These are phyloP conservation scores for Leishmania guyanensis DNA, from an alignment of 208 protist species.

Conservation along the genomic window DNA sequence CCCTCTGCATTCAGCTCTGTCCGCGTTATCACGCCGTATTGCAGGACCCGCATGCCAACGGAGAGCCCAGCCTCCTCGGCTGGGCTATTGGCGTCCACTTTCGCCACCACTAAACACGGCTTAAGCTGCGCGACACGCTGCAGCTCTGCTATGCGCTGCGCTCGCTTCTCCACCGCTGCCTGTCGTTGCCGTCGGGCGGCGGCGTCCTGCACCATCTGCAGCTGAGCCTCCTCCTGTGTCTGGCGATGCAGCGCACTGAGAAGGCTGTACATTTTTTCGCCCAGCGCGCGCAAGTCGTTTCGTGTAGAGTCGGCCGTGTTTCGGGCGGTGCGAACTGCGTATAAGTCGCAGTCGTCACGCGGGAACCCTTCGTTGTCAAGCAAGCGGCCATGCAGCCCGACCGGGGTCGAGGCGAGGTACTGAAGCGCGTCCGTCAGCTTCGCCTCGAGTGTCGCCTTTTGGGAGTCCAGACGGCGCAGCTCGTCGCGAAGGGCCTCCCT, in stretches of 20 bases:
- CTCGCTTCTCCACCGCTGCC: conserved; percentile 32
- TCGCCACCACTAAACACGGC: conserved; percentile 52
- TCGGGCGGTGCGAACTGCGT: conserved; percentile 72
- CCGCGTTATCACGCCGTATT: conserved; percentile 64
- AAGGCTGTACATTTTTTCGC: conserved; percentile 57
- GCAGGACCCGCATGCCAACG: conserved; percentile 47
- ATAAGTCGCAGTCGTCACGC: conserved; percentile 83
- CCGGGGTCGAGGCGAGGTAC: conserved; percentile 68
- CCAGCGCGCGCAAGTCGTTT: conserved; percentile 67
- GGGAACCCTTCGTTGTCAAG: conserved; percentile 84
- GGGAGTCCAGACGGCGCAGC: conserved; percentile 39
- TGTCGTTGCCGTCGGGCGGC: conserved; percentile 32
- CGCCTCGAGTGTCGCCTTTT: conserved; percentile 39
- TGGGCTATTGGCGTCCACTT: conserved; percentile 53
- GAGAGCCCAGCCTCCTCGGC: conserved; percentile 60
- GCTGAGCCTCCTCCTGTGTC: conserved; percentile 47
- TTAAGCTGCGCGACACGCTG: conserved; percentile 29
- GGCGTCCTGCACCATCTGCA: conserved; percentile 55
- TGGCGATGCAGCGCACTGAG: conserved; percentile 60
- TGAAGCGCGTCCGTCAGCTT: conserved; percentile 57
- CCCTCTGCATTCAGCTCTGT: conserved; percentile 33
- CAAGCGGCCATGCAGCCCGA: conserved; percentile 60
- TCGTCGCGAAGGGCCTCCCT: conserved; percentile 25
- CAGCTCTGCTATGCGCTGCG: conserved; percentile 38
- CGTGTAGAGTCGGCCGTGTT: conserved; percentile 63